A percentile compares a stretch with the other conserved stretches of the same genome.
Conservation (phyloP, 202 grass and related monocot species). For the Setaria viridis region DNA sequence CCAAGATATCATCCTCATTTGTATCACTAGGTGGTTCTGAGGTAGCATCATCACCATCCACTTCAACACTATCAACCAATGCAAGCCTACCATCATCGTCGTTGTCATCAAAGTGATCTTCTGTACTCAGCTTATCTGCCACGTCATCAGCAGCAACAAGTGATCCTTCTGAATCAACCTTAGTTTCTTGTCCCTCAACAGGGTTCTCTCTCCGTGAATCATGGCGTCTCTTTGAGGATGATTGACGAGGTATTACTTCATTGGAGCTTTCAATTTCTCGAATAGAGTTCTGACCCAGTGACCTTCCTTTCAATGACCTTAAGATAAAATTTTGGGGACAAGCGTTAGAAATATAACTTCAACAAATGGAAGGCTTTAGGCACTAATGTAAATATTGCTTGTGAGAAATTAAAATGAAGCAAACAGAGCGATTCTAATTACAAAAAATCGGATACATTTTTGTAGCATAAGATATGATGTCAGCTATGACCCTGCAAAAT, state of each 20-base stretch:
- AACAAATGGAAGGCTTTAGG: constrained; percentile 5
- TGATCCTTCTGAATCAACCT: constrained; percentile 57
- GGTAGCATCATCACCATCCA: constrained; percentile 70
- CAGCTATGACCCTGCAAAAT: neutral
- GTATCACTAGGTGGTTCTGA: constrained; percentile 65
- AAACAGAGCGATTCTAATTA: neutral
- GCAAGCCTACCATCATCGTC: constrained; percentile 60
- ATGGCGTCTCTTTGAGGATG: constrained; percentile 43
- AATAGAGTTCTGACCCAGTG: constrained; percentile 43
- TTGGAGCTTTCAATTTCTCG: constrained; percentile 54
- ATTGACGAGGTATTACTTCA: constrained; percentile 55
- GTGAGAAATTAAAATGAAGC: constrained; percentile 36
- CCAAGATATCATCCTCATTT: constrained; percentile 53
- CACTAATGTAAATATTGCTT: constrained; percentile 30
- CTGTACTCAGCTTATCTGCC: constrained; percentile 66
- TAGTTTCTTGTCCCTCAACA: constrained; percentile 66
- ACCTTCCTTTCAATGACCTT: constrained; percentile 63
- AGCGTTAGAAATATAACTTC: constrained; percentile 39
- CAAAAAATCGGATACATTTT: neutral
- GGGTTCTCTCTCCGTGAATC: constrained; percentile 60
- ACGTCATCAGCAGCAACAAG: constrained; percentile 53
- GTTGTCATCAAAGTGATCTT: constrained; percentile 62
- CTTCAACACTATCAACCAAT: constrained; percentile 72
- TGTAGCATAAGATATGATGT: neutral
- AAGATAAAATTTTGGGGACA: constrained; percentile 32